Percentiles rank a stretch among this genome's conserved stretches.
phyloP scores from a whole-genome alignment of 345 rosid species.

The Reutealis trisperma region DNA sequence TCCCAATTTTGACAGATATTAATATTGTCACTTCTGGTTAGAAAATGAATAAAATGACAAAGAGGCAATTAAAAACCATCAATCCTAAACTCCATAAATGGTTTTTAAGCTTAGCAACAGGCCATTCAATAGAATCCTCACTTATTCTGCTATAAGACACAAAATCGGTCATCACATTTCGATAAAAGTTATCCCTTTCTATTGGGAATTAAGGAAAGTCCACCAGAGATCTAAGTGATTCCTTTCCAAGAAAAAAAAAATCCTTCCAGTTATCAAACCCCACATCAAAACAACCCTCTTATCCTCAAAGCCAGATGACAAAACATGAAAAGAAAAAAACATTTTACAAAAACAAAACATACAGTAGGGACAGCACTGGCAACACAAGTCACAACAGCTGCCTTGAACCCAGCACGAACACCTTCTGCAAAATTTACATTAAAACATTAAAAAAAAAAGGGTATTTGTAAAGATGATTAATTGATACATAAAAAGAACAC shows the following conservation, averaged over 20 bases:
- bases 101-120: not conserved
- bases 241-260: not conserved
- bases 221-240: not conserved
- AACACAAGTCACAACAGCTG: slow-evolving; percentile 47
- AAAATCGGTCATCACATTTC: not conserved
- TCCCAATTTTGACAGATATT: not conserved
- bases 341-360: slow-evolving; percentile 2
- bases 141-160: not conserved
- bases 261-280: not conserved
- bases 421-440: slow-evolving; percentile 47
- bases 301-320: not conserved
- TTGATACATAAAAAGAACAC: not conserved
- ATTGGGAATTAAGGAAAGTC: no score
- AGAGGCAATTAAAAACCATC: not conserved
- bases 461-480: not conserved
- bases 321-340: not conserved
- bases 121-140: not conserved
- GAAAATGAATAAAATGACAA: not conserved
- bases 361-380: slow-evolving; percentile 59
- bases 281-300: not conserved
- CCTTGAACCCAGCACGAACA: slow-evolving; percentile 59
- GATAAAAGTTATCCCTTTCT: not conserved
- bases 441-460: not conserved
- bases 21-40: not conserved
- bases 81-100: not conserved